Base-by-base conservation (phyloP, 1,284 basidiomycete genomes). In the Tilletia caries region DNA sequence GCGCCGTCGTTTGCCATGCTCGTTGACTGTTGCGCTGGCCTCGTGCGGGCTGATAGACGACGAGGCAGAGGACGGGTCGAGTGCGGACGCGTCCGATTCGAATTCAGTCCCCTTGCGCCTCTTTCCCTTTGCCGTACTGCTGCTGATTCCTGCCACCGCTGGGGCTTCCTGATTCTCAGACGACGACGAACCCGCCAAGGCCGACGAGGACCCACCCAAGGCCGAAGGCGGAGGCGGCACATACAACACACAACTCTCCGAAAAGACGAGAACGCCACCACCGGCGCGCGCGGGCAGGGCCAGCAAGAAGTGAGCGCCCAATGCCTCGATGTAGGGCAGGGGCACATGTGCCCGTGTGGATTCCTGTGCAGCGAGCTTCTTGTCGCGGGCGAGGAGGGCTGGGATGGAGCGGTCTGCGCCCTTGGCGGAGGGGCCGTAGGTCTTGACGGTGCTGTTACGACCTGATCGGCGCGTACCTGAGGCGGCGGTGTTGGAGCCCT, bases 211-310 rank as follows among this genome's bases (percentile, higher is more conserved):
- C n/a, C 15, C 37, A 10, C 37, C 37, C 37, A 41, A 41, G 8
- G 54, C 54, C 6, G 54, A 60, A 5, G 54, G 37, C 2, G 80
- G 79, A 0, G 75, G 75, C 4, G 79, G 75, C 0, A 82, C 76
- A 54, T 76, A 69, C 18, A 81, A 67, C 37, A 82, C 73, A 64
- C 74, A 74, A 20, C 67, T 69, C 62, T 80, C 80, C 32, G 73
- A 73, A 67, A 80, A 81, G 46, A 82, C 72, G 27, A 82, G 68
- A 5, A 82, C 76, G 29, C 79, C 80, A 23, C 76, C 79, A 3
- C 80, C 81, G 1, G 75, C 73, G 2, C 62, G 32, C 12, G 76
- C 74, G 3, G 81, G 79, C 0, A 80, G 65, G 5, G 75, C 71
- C 10, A 75, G 69, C 1, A 82, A 33, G 48, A 71, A 68, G 64